Evolutionary conservation across 2,329 filamentous ascomycete genomes (phyloP).

Genomic region (Aspergillus brunneoviolaceus): DNA sequence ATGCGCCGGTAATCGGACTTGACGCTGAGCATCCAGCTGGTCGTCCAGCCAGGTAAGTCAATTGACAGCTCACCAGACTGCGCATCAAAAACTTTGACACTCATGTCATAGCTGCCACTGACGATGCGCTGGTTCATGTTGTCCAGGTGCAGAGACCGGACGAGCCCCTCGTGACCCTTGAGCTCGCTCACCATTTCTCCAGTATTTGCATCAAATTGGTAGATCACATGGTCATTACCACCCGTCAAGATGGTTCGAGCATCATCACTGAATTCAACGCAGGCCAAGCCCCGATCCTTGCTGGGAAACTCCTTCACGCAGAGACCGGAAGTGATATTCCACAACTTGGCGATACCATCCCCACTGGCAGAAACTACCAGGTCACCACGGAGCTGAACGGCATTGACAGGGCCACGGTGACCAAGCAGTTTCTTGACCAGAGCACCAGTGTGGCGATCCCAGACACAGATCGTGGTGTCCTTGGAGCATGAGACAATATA

Average conservation of each 20-base stretch:
- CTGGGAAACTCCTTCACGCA: conserved; percentile 87
- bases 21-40: conserved; percentile 92
- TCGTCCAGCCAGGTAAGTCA: conserved; percentile 91
- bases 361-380: conserved; percentile 91
- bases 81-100: conserved; percentile 92
- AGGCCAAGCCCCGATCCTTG: conserved; percentile 90
- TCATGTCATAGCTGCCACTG: conserved; percentile 90
- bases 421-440: conserved; percentile 78
- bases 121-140: conserved; percentile 80
- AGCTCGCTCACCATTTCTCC: conserved; percentile 80
- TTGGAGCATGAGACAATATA: conserved; percentile 98
- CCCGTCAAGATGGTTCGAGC: conserved; percentile 90
- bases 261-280: conserved; percentile 93
- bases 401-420: conserved; percentile 90
- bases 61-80: conserved; percentile 74
- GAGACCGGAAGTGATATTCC: conserved; percentile 87
- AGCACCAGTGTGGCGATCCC: conserved; percentile 77
- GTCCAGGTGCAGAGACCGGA: conserved; percentile 88
- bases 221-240: conserved; percentile 92
- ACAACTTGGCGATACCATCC: conserved; percentile 89
- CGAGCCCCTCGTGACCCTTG: conserved; percentile 78
- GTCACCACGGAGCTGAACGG: conserved; percentile 90
- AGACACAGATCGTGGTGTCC: conserved; percentile 89
- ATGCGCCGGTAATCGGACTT: conserved; percentile 95
- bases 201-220: conserved; percentile 92